Evolutionary conservation across 441 rosid species (phyloP), one percentile per base, ranked within the genome.

Genomic region (Eruca vesicaria): DNA sequence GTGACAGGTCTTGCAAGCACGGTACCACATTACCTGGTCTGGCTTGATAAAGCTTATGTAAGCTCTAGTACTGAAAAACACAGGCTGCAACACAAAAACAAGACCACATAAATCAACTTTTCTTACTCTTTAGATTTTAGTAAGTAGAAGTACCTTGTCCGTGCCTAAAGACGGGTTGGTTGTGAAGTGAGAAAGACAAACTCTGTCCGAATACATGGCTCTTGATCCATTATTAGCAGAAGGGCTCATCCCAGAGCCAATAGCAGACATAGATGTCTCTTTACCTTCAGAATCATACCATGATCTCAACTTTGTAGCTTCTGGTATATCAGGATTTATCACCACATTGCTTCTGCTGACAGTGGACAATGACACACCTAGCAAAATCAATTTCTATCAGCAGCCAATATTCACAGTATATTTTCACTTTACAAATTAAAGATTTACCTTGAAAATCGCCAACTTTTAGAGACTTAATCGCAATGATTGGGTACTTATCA

Each of bases 11-110:
- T 93, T 93, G 84, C 97, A 93, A 66, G 97, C 97, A 11, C 88
- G 86, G 78, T 93, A 93, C 97, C 97, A 93, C 98, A 93, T 93
- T 16, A 88, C 78, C 78, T 93, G 96, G 45, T 89, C 98, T 60
- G 94, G 84, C 88, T 76, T 90, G 81, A 91, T 89, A 70, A 85
- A 87, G 79, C 92, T 88, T 75, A 87, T 78, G 73, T 69, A 91
- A 48, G 86, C 93, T 72, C 88, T 87, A 26, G 84, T 72, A 73
- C 85, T 91, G 86, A 88, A 86, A 74, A 73, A 91, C 55, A 79
- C 85, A 66, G 97, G 98, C 96, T 93, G 88, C 82, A 76, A 57
- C 21, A 70, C 19, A 66, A 29, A 82, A 45, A 43, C n/a, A 32
- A 20, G 16, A 69, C 7, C 32, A 12, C 32, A 64, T 55, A 10